Conservation (phyloP, 2,329 filamentous ascomycete genomes). For the Nemania sp. region DNA sequence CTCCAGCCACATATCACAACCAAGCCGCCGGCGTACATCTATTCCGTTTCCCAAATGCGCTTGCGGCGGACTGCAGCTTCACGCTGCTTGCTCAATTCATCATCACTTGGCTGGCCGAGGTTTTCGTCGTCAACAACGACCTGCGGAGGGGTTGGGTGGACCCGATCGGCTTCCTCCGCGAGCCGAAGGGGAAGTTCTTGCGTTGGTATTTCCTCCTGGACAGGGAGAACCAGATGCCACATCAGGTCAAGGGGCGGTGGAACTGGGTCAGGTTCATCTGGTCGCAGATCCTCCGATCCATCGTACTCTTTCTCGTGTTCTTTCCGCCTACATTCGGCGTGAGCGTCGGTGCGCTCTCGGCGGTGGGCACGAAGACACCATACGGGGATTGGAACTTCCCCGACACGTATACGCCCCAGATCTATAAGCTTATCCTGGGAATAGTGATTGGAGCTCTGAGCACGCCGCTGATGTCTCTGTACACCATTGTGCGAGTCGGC, state of each 20-base stretch:
- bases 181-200: slow-evolving; percentile 16
- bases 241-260: not conserved
- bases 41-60: slow-evolving; percentile 13
- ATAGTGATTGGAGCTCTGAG: slow-evolving; percentile 3
- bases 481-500: slow-evolving; percentile 8
- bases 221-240: slow-evolving; percentile 1
- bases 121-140: slow-evolving; percentile 8
- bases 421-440: slow-evolving; percentile 17
- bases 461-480: slow-evolving; percentile 20
- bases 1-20: slow-evolving; percentile 14
- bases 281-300: slow-evolving; percentile 7
- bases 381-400: slow-evolving; percentile 14
- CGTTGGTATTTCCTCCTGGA: slow-evolving; percentile 21
- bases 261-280: slow-evolving; percentile 8
- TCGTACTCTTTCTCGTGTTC: slow-evolving; percentile 13
- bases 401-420: slow-evolving; percentile 6
- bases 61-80: slow-evolving; percentile 15
- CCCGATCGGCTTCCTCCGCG: slow-evolving; percentile 18
- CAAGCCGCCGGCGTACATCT: slow-evolving; percentile 13
- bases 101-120: slow-evolving; percentile 9
- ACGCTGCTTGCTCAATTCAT: slow-evolving; percentile 24
- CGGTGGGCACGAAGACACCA: slow-evolving; percentile 1
- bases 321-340: slow-evolving; percentile 16
- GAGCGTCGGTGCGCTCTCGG: slow-evolving; percentile 13
- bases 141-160: slow-evolving; percentile 10